A percentile compares a stretch with the other conserved stretches of the same genome.
These are phyloP conservation scores for Yamadazyma triangularis DNA, from an alignment of 1,139 yeast genomes.

Conservation along the genomic window DNA sequence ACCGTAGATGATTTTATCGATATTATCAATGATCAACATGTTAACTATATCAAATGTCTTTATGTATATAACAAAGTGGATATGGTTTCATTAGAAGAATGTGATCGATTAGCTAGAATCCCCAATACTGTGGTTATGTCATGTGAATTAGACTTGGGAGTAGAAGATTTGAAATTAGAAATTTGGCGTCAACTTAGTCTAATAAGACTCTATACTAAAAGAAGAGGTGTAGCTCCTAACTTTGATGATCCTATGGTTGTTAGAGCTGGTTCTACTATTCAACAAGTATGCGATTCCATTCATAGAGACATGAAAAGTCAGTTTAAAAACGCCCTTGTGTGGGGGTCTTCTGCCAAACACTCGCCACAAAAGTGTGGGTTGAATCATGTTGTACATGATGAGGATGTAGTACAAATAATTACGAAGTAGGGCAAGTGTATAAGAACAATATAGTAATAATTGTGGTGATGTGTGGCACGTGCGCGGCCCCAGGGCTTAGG, in stretches of 20 bases:
- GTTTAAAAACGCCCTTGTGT: slow-evolving; percentile 89
- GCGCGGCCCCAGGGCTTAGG: slow-evolving; percentile 6
- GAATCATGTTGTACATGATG: slow-evolving; percentile 78
- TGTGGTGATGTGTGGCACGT: slow-evolving; percentile 1
- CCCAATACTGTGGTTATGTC: slow-evolving; percentile 94
- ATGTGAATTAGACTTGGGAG: slow-evolving; percentile 81
- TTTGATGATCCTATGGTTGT: slow-evolving; percentile 91
- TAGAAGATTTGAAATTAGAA: slow-evolving; percentile 83
- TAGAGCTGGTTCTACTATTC: slow-evolving; percentile 70
- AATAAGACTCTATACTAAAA: slow-evolving; percentile 78
- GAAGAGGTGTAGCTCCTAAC: slow-evolving; percentile 75
- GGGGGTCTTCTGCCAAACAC: slow-evolving; percentile 96
- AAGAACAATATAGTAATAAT: background rate
- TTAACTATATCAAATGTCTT: slow-evolving; percentile 84
- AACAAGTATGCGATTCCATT: slow-evolving; percentile 85
- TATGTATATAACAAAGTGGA: slow-evolving; percentile 95
- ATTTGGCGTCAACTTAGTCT: slow-evolving; percentile 87
- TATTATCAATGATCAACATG: slow-evolving; percentile 79
- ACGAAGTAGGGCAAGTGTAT: slow-evolving; percentile 48
- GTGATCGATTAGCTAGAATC: slow-evolving; percentile 84
- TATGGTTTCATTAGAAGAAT: slow-evolving; percentile 92
- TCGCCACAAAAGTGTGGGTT: slow-evolving; percentile 97
- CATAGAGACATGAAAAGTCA: slow-evolving; percentile 91
- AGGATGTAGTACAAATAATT: slow-evolving; percentile 89
- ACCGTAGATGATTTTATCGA: slow-evolving; percentile 95